Percentiles rank a stretch among this genome's conserved stretches.
Evolutionary conservation across 306 rosid species (phyloP).

Genomic region (Biancaea sappan): DNA sequence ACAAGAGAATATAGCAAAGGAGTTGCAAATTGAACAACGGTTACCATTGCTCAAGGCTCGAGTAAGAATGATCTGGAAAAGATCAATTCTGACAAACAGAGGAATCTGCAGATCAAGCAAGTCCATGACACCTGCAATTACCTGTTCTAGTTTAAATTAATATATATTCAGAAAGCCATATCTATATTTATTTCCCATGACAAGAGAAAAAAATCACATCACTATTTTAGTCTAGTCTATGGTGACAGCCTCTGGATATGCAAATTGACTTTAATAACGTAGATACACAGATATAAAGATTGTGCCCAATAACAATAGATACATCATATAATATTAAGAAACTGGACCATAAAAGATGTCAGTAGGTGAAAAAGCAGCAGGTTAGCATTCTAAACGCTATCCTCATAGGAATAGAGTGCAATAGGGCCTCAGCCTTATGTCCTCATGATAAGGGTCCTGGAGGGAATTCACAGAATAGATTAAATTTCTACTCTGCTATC

Average conservation of each 20-base stretch:
- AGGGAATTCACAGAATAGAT: neutral
- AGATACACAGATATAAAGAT: neutral
- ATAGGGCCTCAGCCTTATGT: neutral
- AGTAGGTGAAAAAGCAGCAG: too few relatives aligned
- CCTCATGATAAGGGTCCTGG: neutral
- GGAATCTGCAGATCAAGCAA: slow-evolving; percentile 76
- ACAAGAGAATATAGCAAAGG: neutral
- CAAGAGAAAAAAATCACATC: slow-evolving; percentile 12
- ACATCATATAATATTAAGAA: slow-evolving; percentile 9
- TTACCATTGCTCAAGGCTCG: slow-evolving; percentile 85
- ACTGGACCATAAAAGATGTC: neutral
- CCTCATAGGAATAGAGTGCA: neutral
- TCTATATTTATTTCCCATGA: slow-evolving; percentile 20
- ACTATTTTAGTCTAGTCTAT: slow-evolving; percentile 3
- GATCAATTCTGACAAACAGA: slow-evolving; percentile 90
- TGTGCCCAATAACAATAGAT: neutral
- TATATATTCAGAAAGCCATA: slow-evolving; percentile 25
- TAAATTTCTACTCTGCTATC: neutral
- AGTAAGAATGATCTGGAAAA: slow-evolving; percentile 76
- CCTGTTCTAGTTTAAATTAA: slow-evolving; percentile 58
- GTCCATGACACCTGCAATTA: slow-evolving; percentile 82
- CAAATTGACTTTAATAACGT: neutral
- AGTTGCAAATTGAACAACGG: slow-evolving; percentile 32
- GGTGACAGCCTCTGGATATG: slow-evolving; percentile 5
- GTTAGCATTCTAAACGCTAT: neutral